Evolutionary conservation across 1,139 yeast species (phyloP), one percentile per base, ranked within the genome.

Genomic region (Scheffersomyces quercinus): DNA sequence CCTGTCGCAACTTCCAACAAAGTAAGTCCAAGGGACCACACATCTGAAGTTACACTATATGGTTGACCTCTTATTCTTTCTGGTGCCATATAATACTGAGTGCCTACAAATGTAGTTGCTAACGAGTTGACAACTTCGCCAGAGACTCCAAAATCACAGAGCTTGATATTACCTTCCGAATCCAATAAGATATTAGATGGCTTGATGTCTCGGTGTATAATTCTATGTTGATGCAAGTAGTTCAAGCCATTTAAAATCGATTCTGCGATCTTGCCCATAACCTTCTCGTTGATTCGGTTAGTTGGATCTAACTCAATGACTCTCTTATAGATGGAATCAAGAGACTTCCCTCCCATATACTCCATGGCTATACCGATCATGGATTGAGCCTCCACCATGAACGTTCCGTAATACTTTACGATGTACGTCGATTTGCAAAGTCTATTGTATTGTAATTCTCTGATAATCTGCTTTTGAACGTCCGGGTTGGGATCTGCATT

Each of bases 101-200:
- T 93, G 0, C 99, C 99, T 0, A 97, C 95, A 60, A 91, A 93
- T 0, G 99, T 93, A 0, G 96, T 88, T 2, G 98, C 98, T 39
- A 93, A 70, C 0, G 97, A 89, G 62, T 91, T 86, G 20, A 91
- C 97, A 11, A 93, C 97, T 59, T 90, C 97, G 9, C 99, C 98
- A 56, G 96, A 85, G 29, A 93, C 99, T n/a, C 99, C 99, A 69
- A 93, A 93, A 68, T 93, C 99, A 68, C 99, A 93, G 38, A 93
- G 71, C 62, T 93, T 93, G 41, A 91, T 91, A 56, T 87, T 84
- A 3, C 99, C 99, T 8, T 69, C 56, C 2, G 68, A 64, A 58
- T 88, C 93, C 26, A 93, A 65, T 45, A 93, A 65, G 45, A 93
- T 89, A 62, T 93, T 93, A 49, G 90, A 95, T 1, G 98, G 98